Conservation (phyloP, 2,329 filamentous ascomycete species). For the Cercospora nicotianae region DNA sequence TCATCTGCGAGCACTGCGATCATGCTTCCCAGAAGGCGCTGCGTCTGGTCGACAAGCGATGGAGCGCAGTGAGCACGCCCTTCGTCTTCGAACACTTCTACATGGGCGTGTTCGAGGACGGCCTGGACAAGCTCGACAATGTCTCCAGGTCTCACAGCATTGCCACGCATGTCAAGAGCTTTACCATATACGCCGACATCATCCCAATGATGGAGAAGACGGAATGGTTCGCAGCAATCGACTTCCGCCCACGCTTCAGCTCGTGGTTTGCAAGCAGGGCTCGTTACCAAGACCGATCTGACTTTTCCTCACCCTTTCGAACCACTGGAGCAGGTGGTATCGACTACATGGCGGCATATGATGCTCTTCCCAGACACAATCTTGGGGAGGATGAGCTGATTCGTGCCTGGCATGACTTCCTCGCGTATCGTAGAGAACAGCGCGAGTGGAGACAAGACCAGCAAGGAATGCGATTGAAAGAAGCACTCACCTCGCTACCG, state of each 20-base stretch:
- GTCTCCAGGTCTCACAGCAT: conserved; percentile 27
- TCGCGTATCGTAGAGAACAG: conserved; percentile 9
- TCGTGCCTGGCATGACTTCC: conserved; percentile 16
- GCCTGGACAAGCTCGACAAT: conserved; percentile 24
- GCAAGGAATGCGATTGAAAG: conserved; percentile 20
- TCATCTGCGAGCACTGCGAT: conserved; percentile 28
- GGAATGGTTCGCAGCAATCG: conserved; percentile 15
- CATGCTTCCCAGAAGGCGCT: conserved; percentile 27
- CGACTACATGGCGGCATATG: conserved; percentile 15
- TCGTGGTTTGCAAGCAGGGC: conserved; percentile 2
- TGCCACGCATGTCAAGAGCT: conserved; percentile 30
- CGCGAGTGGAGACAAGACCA: conserved; percentile 22
- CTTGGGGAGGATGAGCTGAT: conserved; percentile 22
- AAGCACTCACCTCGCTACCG: conserved; percentile 26
- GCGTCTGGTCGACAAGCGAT: conserved; percentile 26
- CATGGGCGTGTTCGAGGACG: conserved; percentile 27
- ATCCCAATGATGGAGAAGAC: conserved; percentile 25
- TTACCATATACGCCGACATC: conserved; percentile 34
- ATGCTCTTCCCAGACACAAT: conserved; percentile 21
- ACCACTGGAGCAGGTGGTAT: background rate
- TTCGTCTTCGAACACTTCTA: conserved; percentile 31
- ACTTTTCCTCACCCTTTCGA: background rate
- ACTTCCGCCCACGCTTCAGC: conserved; percentile 15
- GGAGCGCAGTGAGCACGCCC: conserved; percentile 24
- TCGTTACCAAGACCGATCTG: background rate